Conservation (phyloP, 129 eudicot genomes). For the Flaveria robusta region DNA sequence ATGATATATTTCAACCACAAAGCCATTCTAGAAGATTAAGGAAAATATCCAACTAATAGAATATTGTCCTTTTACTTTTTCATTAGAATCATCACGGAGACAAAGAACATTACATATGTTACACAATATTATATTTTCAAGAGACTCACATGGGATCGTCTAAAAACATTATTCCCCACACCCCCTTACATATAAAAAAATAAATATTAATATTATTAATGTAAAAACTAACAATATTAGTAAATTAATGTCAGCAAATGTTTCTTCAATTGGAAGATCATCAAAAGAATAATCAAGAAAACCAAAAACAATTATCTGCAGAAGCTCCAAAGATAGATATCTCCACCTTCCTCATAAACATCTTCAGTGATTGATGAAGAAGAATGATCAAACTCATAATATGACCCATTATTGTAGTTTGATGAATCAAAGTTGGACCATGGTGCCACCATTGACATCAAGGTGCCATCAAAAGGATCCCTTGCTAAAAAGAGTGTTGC, state of each 20-base stretch:
- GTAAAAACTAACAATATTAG: constrained; percentile 18
- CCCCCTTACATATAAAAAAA: constrained; percentile 27
- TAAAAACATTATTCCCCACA: constrained; percentile 39
- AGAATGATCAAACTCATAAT: constrained; percentile 43
- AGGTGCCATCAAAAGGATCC: constrained; percentile 42
- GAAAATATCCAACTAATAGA: constrained; percentile 4
- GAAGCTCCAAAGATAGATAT: constrained; percentile 75
- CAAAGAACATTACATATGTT: constrained; percentile 36
- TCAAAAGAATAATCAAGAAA: constrained; percentile 27
- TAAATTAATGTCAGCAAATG: constrained; percentile 28
- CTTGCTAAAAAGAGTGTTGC: constrained; percentile 20
- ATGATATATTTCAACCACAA: neutral
- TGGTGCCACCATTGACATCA: constrained; percentile 39
- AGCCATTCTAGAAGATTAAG: constrained; percentile 8
- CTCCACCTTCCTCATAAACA: constrained; percentile 43
- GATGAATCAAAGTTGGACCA: constrained; percentile 69
- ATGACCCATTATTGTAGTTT: constrained; percentile 49
- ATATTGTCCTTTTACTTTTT: constrained; percentile 18
- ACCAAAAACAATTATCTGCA: constrained; percentile 37
- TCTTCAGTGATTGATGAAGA: constrained; percentile 38
- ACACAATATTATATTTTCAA: constrained; percentile 33
- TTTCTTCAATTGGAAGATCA: constrained; percentile 40
- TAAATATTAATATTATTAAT: neutral
- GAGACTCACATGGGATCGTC: constrained; percentile 41
- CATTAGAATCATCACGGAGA: constrained; percentile 37